Evolutionary conservation across 352 stramenopile genomes (phyloP).

Genomic region (Phytophthora hibernalis): DNA sequence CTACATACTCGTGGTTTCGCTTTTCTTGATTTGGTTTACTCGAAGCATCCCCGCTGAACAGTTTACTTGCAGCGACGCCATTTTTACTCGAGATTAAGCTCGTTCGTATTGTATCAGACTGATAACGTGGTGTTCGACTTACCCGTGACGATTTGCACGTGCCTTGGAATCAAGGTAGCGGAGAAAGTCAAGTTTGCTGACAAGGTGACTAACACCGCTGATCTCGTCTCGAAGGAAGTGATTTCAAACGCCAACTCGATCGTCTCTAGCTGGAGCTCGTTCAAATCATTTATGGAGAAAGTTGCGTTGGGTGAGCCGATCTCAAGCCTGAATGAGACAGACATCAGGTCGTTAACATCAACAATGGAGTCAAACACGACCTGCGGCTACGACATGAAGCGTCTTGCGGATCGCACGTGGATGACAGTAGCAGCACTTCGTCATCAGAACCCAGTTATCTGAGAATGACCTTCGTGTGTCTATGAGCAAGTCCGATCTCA

Average conservation of each 20-base stretch:
- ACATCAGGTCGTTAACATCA: conserved; percentile 17
- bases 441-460: conserved; percentile 10
- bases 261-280: conserved; percentile 20
- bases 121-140: conserved; percentile 48
- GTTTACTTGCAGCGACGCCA: too few relatives aligned
- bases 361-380: conserved; percentile 24
- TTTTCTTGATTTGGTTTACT: too few relatives aligned
- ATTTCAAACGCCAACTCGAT: conserved; percentile 31
- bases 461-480: conserved; percentile 24
- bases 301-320: conserved; percentile 20
- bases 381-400: conserved; percentile 36
- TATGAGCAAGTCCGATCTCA: conserved; percentile 39
- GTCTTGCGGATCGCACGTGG: conserved; percentile 26
- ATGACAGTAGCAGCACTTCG: conserved; percentile 19
- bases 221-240: conserved; percentile 28
- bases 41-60: too few relatives aligned
- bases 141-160: conserved; percentile 41
- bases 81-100: too few relatives aligned
- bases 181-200: conserved; percentile 11
- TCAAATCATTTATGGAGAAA: conserved; percentile 19
- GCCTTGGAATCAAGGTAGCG: conserved; percentile 27
- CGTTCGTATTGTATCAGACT: too few relatives aligned
- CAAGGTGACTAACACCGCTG: conserved; percentile 20
- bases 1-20: too few relatives aligned
- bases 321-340: conserved; percentile 12